Percentiles rank a stretch among this genome's conserved stretches.
Evolutionary conservation across 768 basidiomycete species (phyloP).

Genomic region (Russula sp.): DNA sequence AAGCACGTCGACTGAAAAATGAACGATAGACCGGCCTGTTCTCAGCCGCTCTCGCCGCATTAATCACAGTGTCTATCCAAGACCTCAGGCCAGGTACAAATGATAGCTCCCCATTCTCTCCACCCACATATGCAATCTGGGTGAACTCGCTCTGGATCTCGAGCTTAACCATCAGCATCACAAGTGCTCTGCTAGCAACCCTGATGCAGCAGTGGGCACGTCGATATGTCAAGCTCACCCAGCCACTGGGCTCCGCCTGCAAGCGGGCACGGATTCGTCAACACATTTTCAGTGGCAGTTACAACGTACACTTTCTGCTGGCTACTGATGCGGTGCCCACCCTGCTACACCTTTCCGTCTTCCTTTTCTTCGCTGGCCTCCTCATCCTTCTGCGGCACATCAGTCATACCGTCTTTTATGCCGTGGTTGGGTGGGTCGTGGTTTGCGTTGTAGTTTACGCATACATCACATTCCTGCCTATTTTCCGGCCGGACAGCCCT

Average conservation of each 20-base stretch:
- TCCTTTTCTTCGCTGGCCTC: conserved; percentile 8
- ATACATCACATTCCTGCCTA: conserved; percentile 7
- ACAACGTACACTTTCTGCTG: neutral
- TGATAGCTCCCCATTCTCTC: neutral
- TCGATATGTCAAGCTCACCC: neutral
- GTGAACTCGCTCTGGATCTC: conserved; percentile 11
- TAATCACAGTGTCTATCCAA: neutral
- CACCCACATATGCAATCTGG: neutral
- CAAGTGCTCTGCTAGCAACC: conserved; percentile 3
- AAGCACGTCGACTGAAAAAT: neutral
- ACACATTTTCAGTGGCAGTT: neutral
- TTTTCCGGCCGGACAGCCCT: neutral
- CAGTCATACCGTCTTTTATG: neutral
- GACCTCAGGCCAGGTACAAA: neutral
- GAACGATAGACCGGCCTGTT: conserved; percentile 1
- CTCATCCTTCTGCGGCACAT: neutral
- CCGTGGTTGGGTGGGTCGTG: neutral
- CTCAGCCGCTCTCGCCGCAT: neutral
- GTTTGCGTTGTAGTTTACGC: neutral
- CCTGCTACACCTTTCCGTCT: conserved; percentile 4
- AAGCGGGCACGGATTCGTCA: conserved; percentile 11
- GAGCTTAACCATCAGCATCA: neutral
- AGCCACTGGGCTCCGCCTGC: neutral
- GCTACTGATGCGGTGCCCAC: conserved; percentile 8
- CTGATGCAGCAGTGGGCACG: conserved; percentile 1